Evolutionary conservation across 2,329 filamentous ascomycete species (phyloP), one percentile per base, ranked within the genome.

Genomic region (Aspergillus tubingensis): DNA sequence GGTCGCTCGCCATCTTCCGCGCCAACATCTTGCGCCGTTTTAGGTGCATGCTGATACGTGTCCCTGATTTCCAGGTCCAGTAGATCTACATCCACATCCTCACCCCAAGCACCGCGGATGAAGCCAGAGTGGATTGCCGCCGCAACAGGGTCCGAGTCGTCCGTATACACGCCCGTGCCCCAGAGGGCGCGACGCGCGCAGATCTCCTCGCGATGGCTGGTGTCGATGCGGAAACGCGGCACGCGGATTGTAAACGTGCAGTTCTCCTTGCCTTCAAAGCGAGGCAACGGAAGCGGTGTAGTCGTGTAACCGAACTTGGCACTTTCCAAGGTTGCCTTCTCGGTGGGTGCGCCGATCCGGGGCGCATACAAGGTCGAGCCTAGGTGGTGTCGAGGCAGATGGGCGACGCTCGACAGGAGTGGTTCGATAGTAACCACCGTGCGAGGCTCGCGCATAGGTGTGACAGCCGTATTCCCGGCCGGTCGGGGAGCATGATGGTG

Each of bases 141-240:
- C 0, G 92, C 94, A 23, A 99, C 85, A 0, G 95, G 87, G 72
- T 99, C 95, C 0, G 92, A 96, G 76, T 99, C 95, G 68, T 99
- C 95, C 0, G 92, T 96, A 73, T 98, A 98, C 6, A 99, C 85
- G 39, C 96, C 93, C 0, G 92, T 95, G 1, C 95, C 95, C 93
- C 94, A 99, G 0, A 99, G 76, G 7, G 91, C 91, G 19, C 90
- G 85, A 36, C 91, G 86, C 7, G 86, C 80, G 10, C 92, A 96
- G 54, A 98, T 93, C 66, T 96, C 91, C 72, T 95, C 91, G 30
- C 94, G 85, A 23, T 90, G 86, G 7, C 82, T 78, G 0, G 86
- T 76, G 8, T 85, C 86, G 7, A 99, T 81, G 69, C 95, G 92
- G 51, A 90, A 86, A 27, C 90, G 87, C 2, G 93, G 90, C 6